Conservation (phyloP, 2,329 filamentous ascomycete genomes). For the Penicillium hesseltinei region DNA sequence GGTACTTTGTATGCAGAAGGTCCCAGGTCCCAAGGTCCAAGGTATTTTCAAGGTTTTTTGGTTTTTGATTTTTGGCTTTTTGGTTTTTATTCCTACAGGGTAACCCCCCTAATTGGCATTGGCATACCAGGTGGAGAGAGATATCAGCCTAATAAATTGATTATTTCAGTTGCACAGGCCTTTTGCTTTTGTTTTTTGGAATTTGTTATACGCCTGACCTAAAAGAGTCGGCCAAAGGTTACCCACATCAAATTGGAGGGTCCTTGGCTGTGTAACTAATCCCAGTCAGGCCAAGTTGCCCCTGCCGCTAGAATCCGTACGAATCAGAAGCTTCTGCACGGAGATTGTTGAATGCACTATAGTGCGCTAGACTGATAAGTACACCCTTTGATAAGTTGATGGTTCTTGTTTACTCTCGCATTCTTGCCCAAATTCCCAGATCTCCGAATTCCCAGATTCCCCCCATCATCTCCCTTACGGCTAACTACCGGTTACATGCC, state of each 20-base stretch:
- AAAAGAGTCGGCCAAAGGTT: constrained; percentile 4
- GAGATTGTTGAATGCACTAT: not conserved
- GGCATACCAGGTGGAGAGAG: constrained; percentile 6
- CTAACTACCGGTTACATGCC: constrained; percentile 1
- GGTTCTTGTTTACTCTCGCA: constrained; percentile 7
- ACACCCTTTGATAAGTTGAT: not conserved
- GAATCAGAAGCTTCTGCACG: not conserved
- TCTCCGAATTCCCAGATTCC: no score
- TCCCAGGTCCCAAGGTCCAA: not conserved
- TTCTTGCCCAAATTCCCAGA: no score
- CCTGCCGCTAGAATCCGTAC: constrained; percentile 1
- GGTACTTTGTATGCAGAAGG: not conserved
- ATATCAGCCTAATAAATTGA: not conserved
- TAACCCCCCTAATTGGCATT: constrained; percentile 6
- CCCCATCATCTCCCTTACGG: not conserved
- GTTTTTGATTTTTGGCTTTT: constrained; percentile 1
- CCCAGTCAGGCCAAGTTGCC: constrained; percentile 6
- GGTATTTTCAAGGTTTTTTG: no score
- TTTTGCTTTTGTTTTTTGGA: not conserved
- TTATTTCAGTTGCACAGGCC: not conserved
- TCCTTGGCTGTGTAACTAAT: constrained; percentile 10
- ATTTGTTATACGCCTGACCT: not conserved
- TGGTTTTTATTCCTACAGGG: not conserved
- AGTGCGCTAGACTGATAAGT: not conserved
- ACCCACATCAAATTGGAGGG: not conserved